These are phyloP conservation scores for Endoconidiophora laricicola DNA, from an alignment of 2,329 filamentous ascomycete genomes.

Conservation along the genomic window DNA sequence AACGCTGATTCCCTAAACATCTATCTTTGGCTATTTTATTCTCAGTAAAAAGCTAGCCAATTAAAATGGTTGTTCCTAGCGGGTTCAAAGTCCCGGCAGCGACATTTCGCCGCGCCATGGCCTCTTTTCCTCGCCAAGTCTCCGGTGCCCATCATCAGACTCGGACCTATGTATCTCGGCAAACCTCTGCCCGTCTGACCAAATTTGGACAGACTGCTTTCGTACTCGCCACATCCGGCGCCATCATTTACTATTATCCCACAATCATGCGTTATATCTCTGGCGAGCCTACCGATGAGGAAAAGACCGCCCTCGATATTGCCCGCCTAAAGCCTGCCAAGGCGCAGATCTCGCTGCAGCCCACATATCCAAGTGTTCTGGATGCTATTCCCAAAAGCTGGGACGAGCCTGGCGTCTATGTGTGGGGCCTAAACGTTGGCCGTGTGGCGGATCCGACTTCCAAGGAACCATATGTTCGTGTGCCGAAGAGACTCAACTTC, in stretches of 20 bases:
- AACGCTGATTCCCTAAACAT: not conserved
- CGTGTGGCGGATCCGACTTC: conserved; percentile 75
- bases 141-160: not conserved
- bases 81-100: conserved; percentile 4
- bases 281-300: conserved; percentile 11
- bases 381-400: conserved; percentile 36
- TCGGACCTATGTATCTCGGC: conserved; percentile 2
- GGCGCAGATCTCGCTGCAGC: conserved; percentile 59
- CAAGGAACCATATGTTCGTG: conserved; percentile 61
- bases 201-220: conserved; percentile 5
- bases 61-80: conserved; percentile 4
- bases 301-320: conserved; percentile 34
- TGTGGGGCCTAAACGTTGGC: conserved; percentile 80
- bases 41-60: not conserved
- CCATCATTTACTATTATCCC: conserved; percentile 13
- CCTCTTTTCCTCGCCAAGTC: not conserved
- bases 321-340: conserved; percentile 46
- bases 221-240: conserved; percentile 11
- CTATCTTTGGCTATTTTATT: not conserved
- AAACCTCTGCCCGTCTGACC: conserved; percentile 3
- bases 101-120: conserved; percentile 7
- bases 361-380: conserved; percentile 32
- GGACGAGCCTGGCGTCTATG: conserved; percentile 75
- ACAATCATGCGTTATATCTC: conserved; percentile 5
- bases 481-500: conserved; percentile 57